Evolutionary conservation across 2,329 filamentous ascomycete species (phyloP), one percentile per base, ranked within the genome.

Genomic region (Aspergillus ibericus): DNA sequence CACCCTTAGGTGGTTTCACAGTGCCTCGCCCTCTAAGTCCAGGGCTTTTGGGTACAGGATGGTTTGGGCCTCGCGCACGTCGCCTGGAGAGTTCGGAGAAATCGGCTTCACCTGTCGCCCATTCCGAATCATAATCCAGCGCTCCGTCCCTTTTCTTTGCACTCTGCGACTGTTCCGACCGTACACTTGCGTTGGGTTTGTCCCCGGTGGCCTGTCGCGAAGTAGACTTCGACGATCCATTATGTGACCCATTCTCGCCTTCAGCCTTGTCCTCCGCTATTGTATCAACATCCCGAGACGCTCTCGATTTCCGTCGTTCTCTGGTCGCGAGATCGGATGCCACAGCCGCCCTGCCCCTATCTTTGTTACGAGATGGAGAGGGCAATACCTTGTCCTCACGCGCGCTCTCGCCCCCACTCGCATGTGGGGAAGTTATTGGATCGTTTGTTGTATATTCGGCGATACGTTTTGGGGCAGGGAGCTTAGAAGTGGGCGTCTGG

Each of bases 381-480:
- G 67, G 57, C 16, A 60, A 38, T 32, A 62, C 66, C 10, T 58
- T 63, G n/a, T 68, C 68, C 27, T 70, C 66, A 16, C 66, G 70
- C 4, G 59, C 67, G 8, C 63, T 53, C 5, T 73, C 67, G 35
- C 66, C 66, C 47, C 66, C 75, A 2, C 63, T 67, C 7, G 63
- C 64, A 58, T 69, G 63, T 47, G 70, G 63, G 12, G 70, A 59
- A 16, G 52, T 64, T 5, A 66, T n/a, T 47, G 60, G 56, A 40
- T 73, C 66, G 58, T 77, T 73, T 6, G 66, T 70, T 44, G 73
- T 75, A 60, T 77, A 74, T 52, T 74, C 63, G 27, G 71, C 77
- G 12, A 80, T 76, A 55, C 80, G 75, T 64, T 79, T 82, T 20
- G 70, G 73, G 13, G 66, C 63, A 67, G 74, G 66, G 70, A 75